phyloP scores from a whole-genome alignment of 148 eudicot genomes.

The Cornus florida region DNA sequence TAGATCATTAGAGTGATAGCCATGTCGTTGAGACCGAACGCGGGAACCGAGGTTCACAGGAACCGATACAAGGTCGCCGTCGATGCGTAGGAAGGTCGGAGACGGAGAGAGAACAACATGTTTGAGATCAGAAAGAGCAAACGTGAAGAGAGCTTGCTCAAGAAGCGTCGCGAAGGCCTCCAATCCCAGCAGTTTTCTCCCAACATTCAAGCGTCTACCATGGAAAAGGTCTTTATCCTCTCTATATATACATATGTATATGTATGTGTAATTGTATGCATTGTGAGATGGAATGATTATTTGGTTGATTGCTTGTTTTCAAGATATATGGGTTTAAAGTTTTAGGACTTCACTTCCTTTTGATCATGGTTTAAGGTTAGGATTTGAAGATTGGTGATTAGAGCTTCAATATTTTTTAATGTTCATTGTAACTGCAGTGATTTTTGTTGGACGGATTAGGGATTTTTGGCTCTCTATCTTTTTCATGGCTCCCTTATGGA shows the following conservation, averaged over 20 bases:
- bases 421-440: not conserved
- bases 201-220: constrained; percentile 22
- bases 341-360: not conserved
- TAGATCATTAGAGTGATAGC: not conserved
- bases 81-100: constrained; percentile 81
- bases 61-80: constrained; percentile 70
- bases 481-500: too few species aligned
- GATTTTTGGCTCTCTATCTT: too few species aligned
- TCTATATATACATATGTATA: not conserved
- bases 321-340: not conserved
- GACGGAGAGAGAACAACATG: constrained; percentile 73
- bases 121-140: constrained; percentile 72
- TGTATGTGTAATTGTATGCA: not conserved
- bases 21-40: constrained; percentile 56
- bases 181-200: constrained; percentile 27
- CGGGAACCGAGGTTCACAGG: constrained; percentile 53
- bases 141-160: constrained; percentile 67
- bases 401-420: not conserved
- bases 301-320: not conserved
- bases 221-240: too few species aligned
- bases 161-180: constrained; percentile 77
- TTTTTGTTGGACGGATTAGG: not conserved
- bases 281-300: not conserved
- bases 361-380: not conserved
- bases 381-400: not conserved